A percentile compares a stretch with the other conserved stretches of the same genome.
Conservation (phyloP, 73 alveolate species). For the Tetrahymena malaccensis region DNA sequence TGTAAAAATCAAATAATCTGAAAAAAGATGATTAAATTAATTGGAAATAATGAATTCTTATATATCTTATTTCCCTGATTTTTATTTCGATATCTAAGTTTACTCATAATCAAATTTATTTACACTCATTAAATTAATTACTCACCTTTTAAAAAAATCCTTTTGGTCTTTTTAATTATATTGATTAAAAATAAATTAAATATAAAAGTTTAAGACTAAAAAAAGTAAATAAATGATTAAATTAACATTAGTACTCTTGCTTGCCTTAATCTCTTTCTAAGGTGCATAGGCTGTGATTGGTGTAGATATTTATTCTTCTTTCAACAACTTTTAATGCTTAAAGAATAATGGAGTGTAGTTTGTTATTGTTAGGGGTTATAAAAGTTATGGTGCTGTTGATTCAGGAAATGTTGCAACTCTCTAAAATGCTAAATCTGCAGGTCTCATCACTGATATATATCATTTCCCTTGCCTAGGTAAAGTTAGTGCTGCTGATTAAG, state of each 20-base stretch:
- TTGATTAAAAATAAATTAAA: too few relatives aligned
- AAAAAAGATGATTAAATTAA: too few relatives aligned
- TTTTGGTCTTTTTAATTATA: too few relatives aligned
- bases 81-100: too few relatives aligned
- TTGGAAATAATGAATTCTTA: too few relatives aligned
- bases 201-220: too few relatives aligned
- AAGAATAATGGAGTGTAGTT: slow-evolving; percentile 40
- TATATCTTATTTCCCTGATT: too few relatives aligned
- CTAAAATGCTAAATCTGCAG: slow-evolving; percentile 61
- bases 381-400: slow-evolving; percentile 63
- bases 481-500: slow-evolving; percentile 35
- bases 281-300: slow-evolving; percentile 5
- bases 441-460: slow-evolving; percentile 61
- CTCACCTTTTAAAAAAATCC: too few relatives aligned
- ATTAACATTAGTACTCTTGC: background rate
- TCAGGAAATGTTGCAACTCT: slow-evolving; percentile 38
- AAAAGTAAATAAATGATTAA: background rate
- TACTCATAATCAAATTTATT: too few relatives aligned
- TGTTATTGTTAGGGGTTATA: slow-evolving; percentile 63
- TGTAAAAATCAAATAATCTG: too few relatives aligned
- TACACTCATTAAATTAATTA: too few relatives aligned
- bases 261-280: background rate
- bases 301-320: slow-evolving; percentile 8
- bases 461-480: slow-evolving; percentile 61
- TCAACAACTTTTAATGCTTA: slow-evolving; percentile 41